Percentiles rank a stretch among this genome's conserved stretches.
Evolutionary conservation across 2,329 filamentous ascomycete species (phyloP).

Genomic region (Fusarium continuum): DNA sequence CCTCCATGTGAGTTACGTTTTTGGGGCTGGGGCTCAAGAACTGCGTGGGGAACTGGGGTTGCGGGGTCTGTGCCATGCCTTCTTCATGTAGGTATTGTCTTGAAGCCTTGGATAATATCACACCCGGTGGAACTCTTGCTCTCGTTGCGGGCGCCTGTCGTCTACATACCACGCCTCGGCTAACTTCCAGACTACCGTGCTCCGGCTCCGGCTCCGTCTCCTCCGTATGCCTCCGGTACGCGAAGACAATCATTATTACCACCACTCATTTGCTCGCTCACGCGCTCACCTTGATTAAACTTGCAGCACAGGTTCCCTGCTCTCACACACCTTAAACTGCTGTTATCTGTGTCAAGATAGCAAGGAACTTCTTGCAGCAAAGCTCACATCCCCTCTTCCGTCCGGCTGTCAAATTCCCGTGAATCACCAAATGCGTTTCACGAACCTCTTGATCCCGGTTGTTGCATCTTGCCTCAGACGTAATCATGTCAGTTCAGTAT

Average conservation of each 20-base stretch:
- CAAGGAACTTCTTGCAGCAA: constrained; percentile 4
- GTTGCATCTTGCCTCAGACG: constrained; percentile 2
- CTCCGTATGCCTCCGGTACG: constrained; percentile 34
- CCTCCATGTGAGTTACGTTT: constrained; percentile 42
- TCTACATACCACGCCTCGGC: constrained; percentile 36
- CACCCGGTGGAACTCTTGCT: constrained; percentile 12
- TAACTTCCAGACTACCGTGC: constrained; percentile 42
- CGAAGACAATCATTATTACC: constrained; percentile 6
- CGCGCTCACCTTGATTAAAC: constrained; percentile 12
- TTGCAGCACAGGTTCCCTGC: background rate
- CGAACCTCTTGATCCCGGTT: constrained; percentile 9
- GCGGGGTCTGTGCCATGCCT: constrained; percentile 12
- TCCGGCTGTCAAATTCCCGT: constrained; percentile 23
- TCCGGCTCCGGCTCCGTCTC: constrained; percentile 33
- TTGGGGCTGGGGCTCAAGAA: constrained; percentile 34
- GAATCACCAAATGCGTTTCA: constrained; percentile 11
- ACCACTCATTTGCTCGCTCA: background rate
- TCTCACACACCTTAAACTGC: background rate
- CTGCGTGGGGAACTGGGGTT: constrained; percentile 31
- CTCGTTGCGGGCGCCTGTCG: constrained; percentile 38
- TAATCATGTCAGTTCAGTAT: constrained; percentile 6
- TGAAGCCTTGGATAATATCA: constrained; percentile 18
- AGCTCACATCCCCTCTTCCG: background rate
- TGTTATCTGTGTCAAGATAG: constrained; percentile 13
- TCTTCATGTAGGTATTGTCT: background rate